Base-by-base conservation (phyloP, 495 filamentous ascomycete species). In the Penicillium goetzii region DNA sequence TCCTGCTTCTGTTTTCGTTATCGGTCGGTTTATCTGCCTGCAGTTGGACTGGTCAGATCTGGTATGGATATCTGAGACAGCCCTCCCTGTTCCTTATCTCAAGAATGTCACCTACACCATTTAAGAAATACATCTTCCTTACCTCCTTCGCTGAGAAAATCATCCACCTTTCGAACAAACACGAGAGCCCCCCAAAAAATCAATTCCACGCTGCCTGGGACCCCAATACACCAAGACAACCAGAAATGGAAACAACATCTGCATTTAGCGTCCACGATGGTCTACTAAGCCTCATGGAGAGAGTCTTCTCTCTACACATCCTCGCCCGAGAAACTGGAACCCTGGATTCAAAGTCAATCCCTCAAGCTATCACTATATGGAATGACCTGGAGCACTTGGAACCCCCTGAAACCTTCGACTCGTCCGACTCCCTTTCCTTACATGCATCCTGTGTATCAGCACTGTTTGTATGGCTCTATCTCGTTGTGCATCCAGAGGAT, bases 371-470 rank as follows among this genome's bases (percentile, higher is more conserved):
- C 23, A 21, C 33, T 2, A 52, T 60, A n/a, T 60, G 58, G 58
- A 41, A 40, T 28, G 33, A 52, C 15, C 58, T 60, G n/a, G 58
- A 60, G 26, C 32, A 60, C 7, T 30, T 40, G n/a, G 26, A 52
- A 4, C 45, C 58, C 34, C 28, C 47, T 28, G 30, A 47, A 19
- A 45, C 47, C 33, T 32, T 60, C 47, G 58, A 60, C 26, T 15
- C 45, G 14, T 23, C 28, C 7, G 32, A 30, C 10, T 60, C 52
- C 19, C 25, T 47, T 40, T 47, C 33, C 34, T 14, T 60, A 36
- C 58, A 60, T 52, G 43, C 58, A 19, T 51, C 58, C 21, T 60
- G 58, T 30, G 45, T 52, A 14, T 51, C 58, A 28, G 45, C 58
- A 23, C 32, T 60, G 1, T 60, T 51, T 60, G 30, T 34, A 7